Evolutionary conservation across 2,329 filamentous ascomycete species (phyloP).

Genomic region (Sarocladium strictum): DNA sequence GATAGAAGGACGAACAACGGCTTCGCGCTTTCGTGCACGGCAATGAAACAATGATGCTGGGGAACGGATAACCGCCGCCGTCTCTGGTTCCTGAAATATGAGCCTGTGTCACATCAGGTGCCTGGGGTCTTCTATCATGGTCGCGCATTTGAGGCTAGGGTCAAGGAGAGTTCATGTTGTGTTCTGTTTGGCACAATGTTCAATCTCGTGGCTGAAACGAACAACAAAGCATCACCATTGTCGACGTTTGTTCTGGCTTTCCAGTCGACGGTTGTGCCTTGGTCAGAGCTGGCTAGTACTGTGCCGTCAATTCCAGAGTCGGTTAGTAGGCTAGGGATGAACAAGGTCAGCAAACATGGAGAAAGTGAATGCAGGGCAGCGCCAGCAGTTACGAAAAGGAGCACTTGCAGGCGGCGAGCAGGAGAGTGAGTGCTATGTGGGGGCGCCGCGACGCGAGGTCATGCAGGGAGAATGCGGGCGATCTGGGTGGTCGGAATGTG

Average conservation of each 20-base stretch:
- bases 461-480: conserved; percentile 1
- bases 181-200: neutral
- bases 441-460: neutral
- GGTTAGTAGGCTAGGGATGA: neutral
- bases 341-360: neutral
- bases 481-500: neutral
- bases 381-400: neutral
- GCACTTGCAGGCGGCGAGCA: neutral
- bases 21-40: conserved; percentile 1
- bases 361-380: neutral
- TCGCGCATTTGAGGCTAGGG: neutral
- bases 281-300: neutral
- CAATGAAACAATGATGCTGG: conserved; percentile 9
- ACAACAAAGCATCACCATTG: neutral
- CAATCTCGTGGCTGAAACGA: conserved; percentile 7
- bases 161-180: neutral
- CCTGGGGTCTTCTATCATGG: neutral
- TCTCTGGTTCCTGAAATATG: conserved; percentile 5
- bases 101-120: conserved; percentile 5
- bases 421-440: neutral
- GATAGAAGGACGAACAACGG: neutral
- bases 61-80: neutral
- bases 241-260: neutral
- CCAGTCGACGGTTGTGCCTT: neutral
- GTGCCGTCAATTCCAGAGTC: neutral